phyloP scores from a whole-genome alignment of 2,329 filamentous ascomycete species.

The Cryoendolithus antarcticus region DNA sequence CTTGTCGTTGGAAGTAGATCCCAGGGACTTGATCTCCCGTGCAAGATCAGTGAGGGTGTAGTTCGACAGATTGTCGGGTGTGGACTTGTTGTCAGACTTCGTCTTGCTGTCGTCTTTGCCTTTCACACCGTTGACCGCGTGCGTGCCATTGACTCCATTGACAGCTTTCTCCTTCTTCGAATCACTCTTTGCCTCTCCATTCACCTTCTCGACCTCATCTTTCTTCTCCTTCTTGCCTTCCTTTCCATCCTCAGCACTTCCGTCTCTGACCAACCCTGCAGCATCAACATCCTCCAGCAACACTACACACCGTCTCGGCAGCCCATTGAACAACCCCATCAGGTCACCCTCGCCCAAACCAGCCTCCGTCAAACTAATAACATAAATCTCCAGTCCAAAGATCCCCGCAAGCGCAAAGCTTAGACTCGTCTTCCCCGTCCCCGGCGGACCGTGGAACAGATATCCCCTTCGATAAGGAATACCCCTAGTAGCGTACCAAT shows the following conservation, averaged over 20 bases:
- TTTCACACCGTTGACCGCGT: too few relatives aligned
- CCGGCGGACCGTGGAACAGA: conserved; percentile 58
- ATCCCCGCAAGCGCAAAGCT: conserved; percentile 33
- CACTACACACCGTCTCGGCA: conserved; percentile 34
- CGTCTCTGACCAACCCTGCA: conserved; percentile 30
- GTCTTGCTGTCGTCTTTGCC: not conserved
- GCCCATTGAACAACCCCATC: conserved; percentile 29
- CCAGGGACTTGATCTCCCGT: conserved; percentile 11
- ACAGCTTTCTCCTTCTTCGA: conserved; percentile 7
- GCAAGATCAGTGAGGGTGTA: conserved; percentile 19
- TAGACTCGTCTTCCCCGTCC: conserved; percentile 26
- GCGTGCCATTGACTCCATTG: not conserved
- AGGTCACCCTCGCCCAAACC: conserved; percentile 58
- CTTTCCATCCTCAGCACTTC: conserved; percentile 17
- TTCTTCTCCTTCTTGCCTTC: conserved; percentile 6
- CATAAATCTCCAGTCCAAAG: conserved; percentile 36
- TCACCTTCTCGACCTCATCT: conserved; percentile 8
- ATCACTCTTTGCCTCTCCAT: conserved; percentile 5
- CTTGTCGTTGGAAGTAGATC: conserved; percentile 1
- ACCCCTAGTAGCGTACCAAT: conserved; percentile 76
- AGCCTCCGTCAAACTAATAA: conserved; percentile 47
- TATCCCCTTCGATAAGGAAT: conserved; percentile 81
- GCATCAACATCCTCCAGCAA: conserved; percentile 37
- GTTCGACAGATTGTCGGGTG: not conserved
- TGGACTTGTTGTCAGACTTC: conserved; percentile 2